These are phyloP conservation scores for Alternaria sp. DNA, from an alignment of 2,329 filamentous ascomycete species.

Conservation along the genomic window DNA sequence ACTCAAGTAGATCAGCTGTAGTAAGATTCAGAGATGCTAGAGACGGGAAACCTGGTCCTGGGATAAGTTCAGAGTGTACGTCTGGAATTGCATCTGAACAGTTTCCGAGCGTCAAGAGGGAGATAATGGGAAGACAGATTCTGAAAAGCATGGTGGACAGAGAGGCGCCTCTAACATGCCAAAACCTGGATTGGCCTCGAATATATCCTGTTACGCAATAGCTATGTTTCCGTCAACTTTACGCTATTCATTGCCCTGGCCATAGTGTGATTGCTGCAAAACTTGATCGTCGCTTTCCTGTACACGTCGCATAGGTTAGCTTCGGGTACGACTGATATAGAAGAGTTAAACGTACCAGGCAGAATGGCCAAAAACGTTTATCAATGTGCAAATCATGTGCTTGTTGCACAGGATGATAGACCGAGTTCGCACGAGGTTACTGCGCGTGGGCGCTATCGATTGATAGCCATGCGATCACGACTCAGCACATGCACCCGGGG, in stretches of 20 bases:
- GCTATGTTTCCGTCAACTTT: not conserved
- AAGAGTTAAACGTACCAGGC: not conserved
- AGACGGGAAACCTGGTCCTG: conserved; percentile 9
- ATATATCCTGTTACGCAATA: not conserved
- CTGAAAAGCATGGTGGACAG: not conserved
- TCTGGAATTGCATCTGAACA: not conserved
- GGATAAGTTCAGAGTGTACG: not conserved
- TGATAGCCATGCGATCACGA: not conserved
- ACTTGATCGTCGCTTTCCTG: not conserved
- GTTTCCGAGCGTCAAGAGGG: not conserved
- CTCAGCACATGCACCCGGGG: not conserved
- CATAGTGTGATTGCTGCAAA: not conserved
- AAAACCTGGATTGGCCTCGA: not conserved
- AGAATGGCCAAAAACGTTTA: not conserved
- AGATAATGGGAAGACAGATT: not conserved
- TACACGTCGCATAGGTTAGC: not conserved
- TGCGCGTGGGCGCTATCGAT: not conserved
- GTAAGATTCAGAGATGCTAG: conserved; percentile 12
- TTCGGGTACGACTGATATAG: not conserved
- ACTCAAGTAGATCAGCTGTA: conserved; percentile 2
- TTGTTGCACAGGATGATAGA: not conserved
- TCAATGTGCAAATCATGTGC: not conserved
- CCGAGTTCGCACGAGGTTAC: not conserved
- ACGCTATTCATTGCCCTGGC: not conserved
- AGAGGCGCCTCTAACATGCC: not conserved